Percentiles rank a stretch among this genome's conserved stretches.
Conservation (phyloP, 179 eudicot genomes). For the Beta corolliflora region DNA sequence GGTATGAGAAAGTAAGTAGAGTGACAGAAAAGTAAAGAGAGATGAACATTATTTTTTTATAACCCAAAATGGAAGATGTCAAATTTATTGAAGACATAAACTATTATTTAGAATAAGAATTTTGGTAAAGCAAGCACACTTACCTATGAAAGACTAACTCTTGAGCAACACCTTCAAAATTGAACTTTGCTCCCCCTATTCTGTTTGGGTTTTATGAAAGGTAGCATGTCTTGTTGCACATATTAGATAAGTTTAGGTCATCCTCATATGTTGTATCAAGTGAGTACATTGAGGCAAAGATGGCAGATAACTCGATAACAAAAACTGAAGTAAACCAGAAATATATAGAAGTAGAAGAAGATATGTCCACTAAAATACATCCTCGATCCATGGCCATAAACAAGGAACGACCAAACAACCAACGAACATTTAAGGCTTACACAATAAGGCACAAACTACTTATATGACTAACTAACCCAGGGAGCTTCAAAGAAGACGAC, state of each 20-base stretch:
- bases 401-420: not conserved
- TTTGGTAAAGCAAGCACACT: conserved; percentile 4
- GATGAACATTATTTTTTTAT: too few relatives aligned
- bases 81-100: too few relatives aligned
- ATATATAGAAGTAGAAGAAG: not conserved
- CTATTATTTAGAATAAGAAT: not conserved
- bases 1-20: too few relatives aligned
- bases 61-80: too few relatives aligned
- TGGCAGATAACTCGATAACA: not conserved
- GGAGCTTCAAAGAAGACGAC: conserved; percentile 83
- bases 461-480: conserved; percentile 47
- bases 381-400: not conserved
- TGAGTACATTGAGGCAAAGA: not conserved
- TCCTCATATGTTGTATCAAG: not conserved
- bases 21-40: too few relatives aligned
- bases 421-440: not conserved
- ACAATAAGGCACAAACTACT: conserved; percentile 1
- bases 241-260: conserved; percentile 2
- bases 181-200: conserved; percentile 49
- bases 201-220: conserved; percentile 68
- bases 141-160: conserved; percentile 87
- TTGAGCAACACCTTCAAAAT: conserved; percentile 48
- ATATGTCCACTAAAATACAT: not conserved
- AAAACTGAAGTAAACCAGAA: not conserved
- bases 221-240: conserved; percentile 51